Evolutionary conservation across 495 filamentous ascomycete genomes (phyloP).

Genomic region (Penicillium paxilli): DNA sequence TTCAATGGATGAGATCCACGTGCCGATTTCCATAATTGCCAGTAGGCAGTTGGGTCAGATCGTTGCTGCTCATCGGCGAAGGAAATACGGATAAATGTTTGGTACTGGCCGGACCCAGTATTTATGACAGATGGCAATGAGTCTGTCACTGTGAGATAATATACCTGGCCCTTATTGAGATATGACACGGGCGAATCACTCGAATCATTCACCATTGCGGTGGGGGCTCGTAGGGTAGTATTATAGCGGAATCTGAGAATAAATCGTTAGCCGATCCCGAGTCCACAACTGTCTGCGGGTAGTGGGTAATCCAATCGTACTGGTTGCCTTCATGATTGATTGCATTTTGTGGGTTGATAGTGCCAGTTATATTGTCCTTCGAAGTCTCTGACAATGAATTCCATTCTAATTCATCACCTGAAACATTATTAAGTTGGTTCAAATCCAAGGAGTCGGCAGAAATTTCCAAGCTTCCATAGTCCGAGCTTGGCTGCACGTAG

Average conservation of each 20-base stretch:
- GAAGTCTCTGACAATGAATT: not conserved
- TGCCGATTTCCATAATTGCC: conserved; percentile 96
- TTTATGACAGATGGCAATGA: conserved; percentile 44
- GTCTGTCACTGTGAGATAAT: conserved; percentile 78
- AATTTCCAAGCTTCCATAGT: not conserved
- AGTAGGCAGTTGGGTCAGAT: conserved; percentile 76
- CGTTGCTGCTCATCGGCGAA: conserved; percentile 94
- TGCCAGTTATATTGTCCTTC: not conserved
- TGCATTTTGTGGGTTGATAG: not conserved
- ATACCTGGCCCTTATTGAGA: conserved; percentile 95
- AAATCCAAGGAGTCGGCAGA: not conserved
- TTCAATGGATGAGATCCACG: conserved; percentile 51
- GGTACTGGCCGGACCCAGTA: conserved; percentile 59
- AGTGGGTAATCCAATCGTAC: too few relatives aligned
- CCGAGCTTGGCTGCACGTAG: not conserved
- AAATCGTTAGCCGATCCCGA: not conserved
- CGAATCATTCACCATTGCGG: not conserved
- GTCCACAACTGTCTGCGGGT: not conserved
- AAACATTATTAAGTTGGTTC: too few relatives aligned
- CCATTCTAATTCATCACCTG: not conserved
- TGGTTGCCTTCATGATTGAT: not conserved
- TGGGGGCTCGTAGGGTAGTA: not conserved
- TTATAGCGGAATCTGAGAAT: not conserved
- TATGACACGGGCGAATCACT: conserved; percentile 82
- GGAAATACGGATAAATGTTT: conserved; percentile 85